phyloP scores from a whole-genome alignment of 148 eudicot species.

The Camellia japonica region DNA sequence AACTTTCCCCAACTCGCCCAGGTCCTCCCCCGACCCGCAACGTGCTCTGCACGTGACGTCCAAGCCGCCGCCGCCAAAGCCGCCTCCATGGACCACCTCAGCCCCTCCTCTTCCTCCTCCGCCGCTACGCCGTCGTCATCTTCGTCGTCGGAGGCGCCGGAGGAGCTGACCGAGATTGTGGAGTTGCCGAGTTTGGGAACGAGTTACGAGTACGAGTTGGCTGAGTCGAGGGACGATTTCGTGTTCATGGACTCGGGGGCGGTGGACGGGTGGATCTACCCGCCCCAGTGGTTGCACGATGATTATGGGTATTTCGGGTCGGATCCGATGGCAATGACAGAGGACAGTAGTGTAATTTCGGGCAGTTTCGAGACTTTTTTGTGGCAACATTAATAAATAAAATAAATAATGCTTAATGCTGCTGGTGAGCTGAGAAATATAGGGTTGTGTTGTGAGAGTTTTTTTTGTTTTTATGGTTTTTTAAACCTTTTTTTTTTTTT shows the following conservation, averaged over 20 bases:
- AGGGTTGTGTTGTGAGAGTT: background rate
- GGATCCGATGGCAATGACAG: background rate
- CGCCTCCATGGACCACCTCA: conserved; percentile 47
- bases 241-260: conserved; percentile 28
- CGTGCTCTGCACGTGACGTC: conserved; percentile 57
- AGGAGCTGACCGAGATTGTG: conserved; percentile 56
- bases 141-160: background rate
- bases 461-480: background rate
- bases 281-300: conserved; percentile 25
- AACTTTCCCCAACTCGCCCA: conserved; percentile 62
- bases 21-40: conserved; percentile 49
- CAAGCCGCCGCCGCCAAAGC: conserved; percentile 63
- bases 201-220: conserved; percentile 30
- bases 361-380: conserved; percentile 17
- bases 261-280: conserved; percentile 22
- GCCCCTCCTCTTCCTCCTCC: background rate
- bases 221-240: conserved; percentile 31
- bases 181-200: conserved; percentile 53
- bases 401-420: too few species aligned
- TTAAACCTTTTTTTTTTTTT: background rate
- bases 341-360: conserved; percentile 3
- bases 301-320: conserved; percentile 28
- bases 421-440: too few species aligned
- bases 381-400: conserved; percentile 17
- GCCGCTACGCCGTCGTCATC: background rate